These are phyloP conservation scores for Kwoniella europaea DNA, from an alignment of 768 basidiomycete species.

Conservation along the genomic window DNA sequence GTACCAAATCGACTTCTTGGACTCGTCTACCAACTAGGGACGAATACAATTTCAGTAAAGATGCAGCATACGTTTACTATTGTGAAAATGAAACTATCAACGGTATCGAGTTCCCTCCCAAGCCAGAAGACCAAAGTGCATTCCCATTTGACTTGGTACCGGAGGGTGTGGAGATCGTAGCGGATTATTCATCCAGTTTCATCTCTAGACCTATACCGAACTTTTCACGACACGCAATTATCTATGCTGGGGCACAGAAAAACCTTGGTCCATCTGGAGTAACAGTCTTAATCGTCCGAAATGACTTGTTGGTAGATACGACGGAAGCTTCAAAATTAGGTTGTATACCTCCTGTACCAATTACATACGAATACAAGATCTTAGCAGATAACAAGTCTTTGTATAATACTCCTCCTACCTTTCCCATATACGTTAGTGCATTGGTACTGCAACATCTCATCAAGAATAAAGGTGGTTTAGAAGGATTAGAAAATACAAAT, in stretches of 20 bases:
- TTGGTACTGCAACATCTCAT: slow-evolving; percentile 76
- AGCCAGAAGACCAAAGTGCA: slow-evolving; percentile 62
- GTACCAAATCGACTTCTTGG: slow-evolving; percentile 66
- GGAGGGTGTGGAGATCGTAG: slow-evolving; percentile 76
- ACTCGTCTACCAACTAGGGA: slow-evolving; percentile 75
- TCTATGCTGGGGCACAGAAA: slow-evolving; percentile 97
- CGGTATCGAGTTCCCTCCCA: slow-evolving; percentile 78
- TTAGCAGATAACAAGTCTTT: slow-evolving; percentile 75
- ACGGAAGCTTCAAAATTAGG: slow-evolving; percentile 77
- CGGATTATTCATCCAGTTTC: slow-evolving; percentile 95
- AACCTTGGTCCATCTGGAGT: slow-evolving; percentile 94
- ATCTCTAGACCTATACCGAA: slow-evolving; percentile 90
- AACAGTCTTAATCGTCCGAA: slow-evolving; percentile 89
- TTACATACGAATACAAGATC: slow-evolving; percentile 80
- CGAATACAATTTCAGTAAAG: slow-evolving; percentile 75
- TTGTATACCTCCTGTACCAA: slow-evolving; percentile 71
- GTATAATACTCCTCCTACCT: slow-evolving; percentile 91
- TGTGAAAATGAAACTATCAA: slow-evolving; percentile 99
- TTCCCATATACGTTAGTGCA: slow-evolving; percentile 86
- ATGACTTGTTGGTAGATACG: slow-evolving; percentile 89
- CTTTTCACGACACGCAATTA: slow-evolving; percentile 85
- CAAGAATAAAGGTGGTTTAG: slow-evolving; percentile 69
- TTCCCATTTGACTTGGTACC: slow-evolving; percentile 82
- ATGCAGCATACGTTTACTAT: slow-evolving; percentile 91
- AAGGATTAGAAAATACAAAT: slow-evolving; percentile 71